Percentiles rank a stretch among this genome's conserved stretches.
Evolutionary conservation across 768 basidiomycete genomes (phyloP).

Genomic region (Amanita exitialis): DNA sequence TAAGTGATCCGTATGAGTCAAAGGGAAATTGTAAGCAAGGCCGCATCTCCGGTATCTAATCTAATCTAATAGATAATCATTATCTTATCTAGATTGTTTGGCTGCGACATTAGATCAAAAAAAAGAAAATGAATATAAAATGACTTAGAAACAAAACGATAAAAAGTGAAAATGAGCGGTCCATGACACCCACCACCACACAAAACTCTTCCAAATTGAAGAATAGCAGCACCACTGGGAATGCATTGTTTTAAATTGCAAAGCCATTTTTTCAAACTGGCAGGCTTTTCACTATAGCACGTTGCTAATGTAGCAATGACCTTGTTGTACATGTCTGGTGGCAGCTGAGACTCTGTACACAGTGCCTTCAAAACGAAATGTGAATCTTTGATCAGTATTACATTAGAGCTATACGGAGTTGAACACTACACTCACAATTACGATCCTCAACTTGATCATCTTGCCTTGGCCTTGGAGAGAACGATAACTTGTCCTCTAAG

Average conservation of each 20-base stretch:
- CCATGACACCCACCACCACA: too few relatives aligned
- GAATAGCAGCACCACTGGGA: conserved; percentile 7
- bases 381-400: neutral
- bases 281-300: neutral
- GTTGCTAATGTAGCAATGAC: conserved; percentile 16
- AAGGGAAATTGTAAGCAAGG: too few relatives aligned
- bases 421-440: neutral
- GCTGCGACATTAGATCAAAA: too few relatives aligned
- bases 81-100: too few relatives aligned
- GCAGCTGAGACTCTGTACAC: neutral
- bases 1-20: too few relatives aligned
- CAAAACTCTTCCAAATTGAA: conserved; percentile 20
- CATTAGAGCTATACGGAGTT: neutral
- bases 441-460: neutral
- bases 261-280: neutral
- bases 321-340: conserved; percentile 4
- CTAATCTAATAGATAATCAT: too few relatives aligned
- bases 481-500: conserved; percentile 2
- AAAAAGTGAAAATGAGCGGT: too few relatives aligned
- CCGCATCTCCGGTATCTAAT: too few relatives aligned
- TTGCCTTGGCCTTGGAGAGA: neutral
- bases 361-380: conserved; percentile 11
- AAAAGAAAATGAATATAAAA: too few relatives aligned
- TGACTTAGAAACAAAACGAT: too few relatives aligned
- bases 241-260: conserved; percentile 5